Base-by-base conservation (phyloP, 768 basidiomycete species). In the Lyophyllum shimeji region DNA sequence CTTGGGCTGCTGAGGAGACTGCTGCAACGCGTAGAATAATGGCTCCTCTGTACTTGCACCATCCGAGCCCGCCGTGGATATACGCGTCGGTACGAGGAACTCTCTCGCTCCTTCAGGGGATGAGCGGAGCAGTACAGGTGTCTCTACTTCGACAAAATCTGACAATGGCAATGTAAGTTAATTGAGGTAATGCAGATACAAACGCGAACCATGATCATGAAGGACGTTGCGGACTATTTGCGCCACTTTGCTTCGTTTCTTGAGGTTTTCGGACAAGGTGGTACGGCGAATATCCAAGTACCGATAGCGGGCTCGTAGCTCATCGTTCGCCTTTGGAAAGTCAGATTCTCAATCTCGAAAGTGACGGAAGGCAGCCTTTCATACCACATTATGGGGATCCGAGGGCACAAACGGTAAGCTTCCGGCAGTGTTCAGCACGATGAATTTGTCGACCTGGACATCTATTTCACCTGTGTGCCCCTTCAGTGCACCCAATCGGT, bases 1-100 rank as follows among this genome's bases (percentile, higher is more conserved):
- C 69, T 97, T 98, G 2, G 94, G 93, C 71, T 96, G 95, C 68
- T 98, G 95, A 2, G 95, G 95, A 0, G 95, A 97, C 72, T 97
- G 95, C 11, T 92, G 86, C 47, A 97, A 80, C 0, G 95, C 92
- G 69, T 94, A 97, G 67, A 96, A 97, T 34, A 79, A 73, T 39
- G 78, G 75, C 42, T 66, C 63, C 13, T 59, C 53, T 27, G 58
- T 56, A 43, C 60, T 33, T 37, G 49, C 20, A 55, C 61, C 56
- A 64, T 62, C 53, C 39, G 58, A 46, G 52, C 49, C 60, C 18
- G 71, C 56, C 34, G 75, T 71, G 53, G 74, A 67, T 42, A 75
- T 64, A 44, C 94, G 88, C 23, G 86, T 83, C 48, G 94, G 94
- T 44, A 97, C 94, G 37, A 97, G 82, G 66, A 91, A 98, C 69